phyloP scores from a whole-genome alignment of 768 basidiomycete species.

The Candolleomyces efflorescens region DNA sequence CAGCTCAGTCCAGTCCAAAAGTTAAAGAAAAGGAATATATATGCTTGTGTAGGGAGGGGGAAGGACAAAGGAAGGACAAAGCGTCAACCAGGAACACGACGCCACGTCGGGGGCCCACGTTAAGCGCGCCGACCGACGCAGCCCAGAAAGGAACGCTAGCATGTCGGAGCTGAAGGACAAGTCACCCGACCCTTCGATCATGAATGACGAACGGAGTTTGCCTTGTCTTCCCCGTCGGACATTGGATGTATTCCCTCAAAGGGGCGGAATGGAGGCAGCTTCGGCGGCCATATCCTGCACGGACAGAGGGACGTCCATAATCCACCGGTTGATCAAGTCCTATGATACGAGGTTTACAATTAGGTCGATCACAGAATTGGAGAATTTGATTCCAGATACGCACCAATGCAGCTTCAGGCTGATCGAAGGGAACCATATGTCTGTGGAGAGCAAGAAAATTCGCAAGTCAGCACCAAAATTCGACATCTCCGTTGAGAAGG shows the following conservation, averaged over 20 bases:
- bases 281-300: neutral
- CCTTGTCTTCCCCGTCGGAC: neutral
- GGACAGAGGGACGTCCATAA: conserved; percentile 12
- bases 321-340: conserved; percentile 59
- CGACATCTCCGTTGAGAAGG: too few species aligned
- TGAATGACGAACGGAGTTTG: neutral
- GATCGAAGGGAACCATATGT: conserved; percentile 90
- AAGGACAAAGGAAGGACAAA: neutral
- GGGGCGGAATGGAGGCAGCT: neutral
- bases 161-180: too few species aligned
- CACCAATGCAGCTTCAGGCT: conserved; percentile 82
- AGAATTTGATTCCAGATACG: conserved; percentile 19
- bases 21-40: neutral
- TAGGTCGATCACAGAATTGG: conserved; percentile 5
- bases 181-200: neutral
- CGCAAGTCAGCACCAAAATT: too few species aligned
- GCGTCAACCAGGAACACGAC: neutral
- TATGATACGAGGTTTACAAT: conserved; percentile 17
- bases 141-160: too few species aligned
- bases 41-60: neutral
- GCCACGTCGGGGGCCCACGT: neutral
- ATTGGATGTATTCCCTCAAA: neutral
- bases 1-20: neutral
- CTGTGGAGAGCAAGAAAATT: conserved; percentile 28
- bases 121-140: too few species aligned